A percentile compares a stretch with the other conserved stretches of the same genome.
Evolutionary conservation across 257 asterid genomes (phyloP).

Genomic region (Fraxinus cuspidata): DNA sequence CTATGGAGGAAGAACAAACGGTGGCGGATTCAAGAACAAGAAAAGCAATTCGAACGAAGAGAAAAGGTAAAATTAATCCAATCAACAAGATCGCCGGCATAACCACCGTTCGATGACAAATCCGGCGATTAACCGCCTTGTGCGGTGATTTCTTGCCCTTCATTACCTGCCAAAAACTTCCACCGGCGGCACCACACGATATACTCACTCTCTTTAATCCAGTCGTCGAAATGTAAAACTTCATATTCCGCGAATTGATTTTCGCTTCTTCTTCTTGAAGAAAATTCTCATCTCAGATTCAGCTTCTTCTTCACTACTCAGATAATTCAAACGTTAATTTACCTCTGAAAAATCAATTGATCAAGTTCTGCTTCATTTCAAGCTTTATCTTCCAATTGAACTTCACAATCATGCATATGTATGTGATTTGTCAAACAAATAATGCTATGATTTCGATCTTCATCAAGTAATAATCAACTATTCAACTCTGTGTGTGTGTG

Average conservation of each 20-base stretch:
- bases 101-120: conserved; percentile 49
- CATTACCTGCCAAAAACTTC: conserved; percentile 35
- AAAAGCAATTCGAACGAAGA: conserved; percentile 61
- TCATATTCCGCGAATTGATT: conserved; percentile 48
- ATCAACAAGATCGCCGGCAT: conserved; percentile 48
- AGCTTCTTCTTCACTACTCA: conserved; percentile 25
- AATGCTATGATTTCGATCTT: conserved; percentile 21
- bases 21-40: conserved; percentile 68
- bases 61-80: conserved; percentile 56
- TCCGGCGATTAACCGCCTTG: conserved; percentile 41
- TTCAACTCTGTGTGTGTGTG: not conserved
- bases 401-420: not conserved
- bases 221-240: conserved; percentile 47
- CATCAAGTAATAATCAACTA: not conserved
- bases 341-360: conserved; percentile 23
- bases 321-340: not conserved
- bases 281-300: conserved; percentile 29
- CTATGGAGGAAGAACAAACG: conserved; percentile 65
- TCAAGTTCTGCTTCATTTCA: not conserved
- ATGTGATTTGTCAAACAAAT: conserved; percentile 28
- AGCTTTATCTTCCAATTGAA: not conserved
- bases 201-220: conserved; percentile 49
- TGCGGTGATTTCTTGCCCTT: conserved; percentile 44
- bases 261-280: conserved; percentile 36
- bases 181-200: conserved; percentile 35